These are phyloP conservation scores for Mortierella sp. DNA, from an alignment of 371 early-diverging fungal genomes.

Conservation along the genomic window DNA sequence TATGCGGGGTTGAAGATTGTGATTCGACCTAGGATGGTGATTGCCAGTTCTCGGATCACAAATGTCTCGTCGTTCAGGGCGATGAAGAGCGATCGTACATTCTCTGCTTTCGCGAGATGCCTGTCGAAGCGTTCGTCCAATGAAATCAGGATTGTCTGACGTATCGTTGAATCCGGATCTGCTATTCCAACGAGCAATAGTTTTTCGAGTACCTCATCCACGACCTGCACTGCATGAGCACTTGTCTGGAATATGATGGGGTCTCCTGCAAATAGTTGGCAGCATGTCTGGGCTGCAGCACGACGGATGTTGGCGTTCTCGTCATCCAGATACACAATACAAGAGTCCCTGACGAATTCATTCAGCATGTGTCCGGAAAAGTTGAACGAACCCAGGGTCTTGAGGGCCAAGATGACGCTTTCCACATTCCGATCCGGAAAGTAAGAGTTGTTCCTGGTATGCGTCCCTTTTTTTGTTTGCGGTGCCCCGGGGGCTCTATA, in stretches of 20 bases:
- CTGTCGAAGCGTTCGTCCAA: conserved; percentile 88
- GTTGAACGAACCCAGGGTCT: conserved; percentile 88
- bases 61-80: conserved; percentile 94
- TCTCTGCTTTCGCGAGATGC: conserved; percentile 90
- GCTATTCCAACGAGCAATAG: conserved; percentile 91
- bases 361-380: conserved; percentile 86
- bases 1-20: conserved; percentile 91
- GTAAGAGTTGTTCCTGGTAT: conserved; percentile 53
- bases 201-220: conserved; percentile 88
- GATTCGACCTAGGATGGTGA: conserved; percentile 88
- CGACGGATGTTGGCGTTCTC: conserved; percentile 85
- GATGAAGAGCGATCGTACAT: conserved; percentile 87
- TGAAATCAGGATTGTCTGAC: conserved; percentile 82
- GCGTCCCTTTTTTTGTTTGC: conserved; percentile 52
- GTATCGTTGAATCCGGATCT: conserved; percentile 85
- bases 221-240: conserved; percentile 85
- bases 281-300: conserved; percentile 90
- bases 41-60: conserved; percentile 84
- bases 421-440: conserved; percentile 75
- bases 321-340: conserved; percentile 87
- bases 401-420: conserved; percentile 86
- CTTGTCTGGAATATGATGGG: conserved; percentile 82
- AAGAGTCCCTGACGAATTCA: conserved; percentile 90
- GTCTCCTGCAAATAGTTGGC: conserved; percentile 81
- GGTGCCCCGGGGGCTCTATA: conserved; percentile 85